These are phyloP conservation scores for Fusarium heterosporum DNA, from an alignment of 2,329 filamentous ascomycete species.

Conservation along the genomic window DNA sequence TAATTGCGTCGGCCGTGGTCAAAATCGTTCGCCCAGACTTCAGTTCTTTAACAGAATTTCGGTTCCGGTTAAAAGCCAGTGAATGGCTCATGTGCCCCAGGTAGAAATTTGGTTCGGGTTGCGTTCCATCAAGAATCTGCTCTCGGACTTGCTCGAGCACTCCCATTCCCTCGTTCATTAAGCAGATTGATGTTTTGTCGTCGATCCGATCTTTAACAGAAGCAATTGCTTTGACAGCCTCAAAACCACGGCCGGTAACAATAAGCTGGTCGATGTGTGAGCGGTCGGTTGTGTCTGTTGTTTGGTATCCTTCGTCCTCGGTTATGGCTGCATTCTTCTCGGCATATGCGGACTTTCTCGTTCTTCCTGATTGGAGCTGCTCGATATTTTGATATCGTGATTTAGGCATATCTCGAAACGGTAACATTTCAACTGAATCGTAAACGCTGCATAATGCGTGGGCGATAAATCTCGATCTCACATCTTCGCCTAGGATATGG, in stretches of 20 bases:
- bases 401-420: constrained; percentile 43
- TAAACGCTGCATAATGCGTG: constrained; percentile 57
- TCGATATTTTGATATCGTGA: constrained; percentile 51
- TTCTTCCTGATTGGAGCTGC: constrained; percentile 34
- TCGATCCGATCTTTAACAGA: constrained; percentile 74
- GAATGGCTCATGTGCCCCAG: constrained; percentile 70
- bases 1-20: constrained; percentile 42
- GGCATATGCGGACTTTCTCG: constrained; percentile 29
- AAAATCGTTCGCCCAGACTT: constrained; percentile 49
- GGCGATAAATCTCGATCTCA: constrained; percentile 55
- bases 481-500: constrained; percentile 57
- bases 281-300: constrained; percentile 44
- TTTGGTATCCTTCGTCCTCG: background rate
- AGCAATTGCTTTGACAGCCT: constrained; percentile 66
- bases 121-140: constrained; percentile 74
- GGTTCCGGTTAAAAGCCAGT: constrained; percentile 56
- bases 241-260: constrained; percentile 69
- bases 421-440: constrained; percentile 54
- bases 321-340: constrained; percentile 40
- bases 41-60: constrained; percentile 55
- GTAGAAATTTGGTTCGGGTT: constrained; percentile 78
- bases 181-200: constrained; percentile 75
- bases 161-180: constrained; percentile 86
- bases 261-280: constrained; percentile 77
- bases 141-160: constrained; percentile 81